Percentiles rank a stretch among this genome's conserved stretches.
Conservation (phyloP, 169 alveolate species). For the Sarcocystis neurona region DNA sequence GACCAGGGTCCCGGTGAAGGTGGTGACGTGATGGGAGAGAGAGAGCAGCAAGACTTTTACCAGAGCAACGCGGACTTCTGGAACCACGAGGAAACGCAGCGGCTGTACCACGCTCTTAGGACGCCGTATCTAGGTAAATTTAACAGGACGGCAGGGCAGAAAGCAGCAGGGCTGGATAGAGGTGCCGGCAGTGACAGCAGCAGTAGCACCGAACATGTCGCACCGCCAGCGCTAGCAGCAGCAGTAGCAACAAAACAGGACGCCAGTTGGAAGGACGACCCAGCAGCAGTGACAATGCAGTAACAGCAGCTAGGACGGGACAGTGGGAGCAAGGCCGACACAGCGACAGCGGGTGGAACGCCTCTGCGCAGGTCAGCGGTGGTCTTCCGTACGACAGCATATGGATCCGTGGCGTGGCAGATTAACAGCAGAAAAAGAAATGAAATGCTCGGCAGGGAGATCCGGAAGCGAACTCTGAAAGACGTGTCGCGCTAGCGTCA, state of each 20-base stretch:
- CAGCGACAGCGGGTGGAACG: background rate
- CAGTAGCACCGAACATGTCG: background rate
- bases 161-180: too few relatives aligned
- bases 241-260: background rate
- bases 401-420: background rate
- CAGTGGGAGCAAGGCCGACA: background rate
- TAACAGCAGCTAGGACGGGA: background rate
- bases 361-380: background rate
- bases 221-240: constrained; percentile 26
- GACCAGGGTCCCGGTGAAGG: too few relatives aligned
- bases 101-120: constrained; percentile 60
- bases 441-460: too few relatives aligned
- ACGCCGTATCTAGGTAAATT: constrained; percentile 54
- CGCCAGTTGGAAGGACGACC: background rate
- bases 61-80: constrained; percentile 51
- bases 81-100: constrained; percentile 61
- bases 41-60: too few relatives aligned
- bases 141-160: too few relatives aligned
- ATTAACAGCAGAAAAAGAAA: background rate
- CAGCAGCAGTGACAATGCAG: background rate
- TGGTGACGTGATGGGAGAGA: too few relatives aligned
- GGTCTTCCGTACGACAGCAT: background rate
- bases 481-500: too few relatives aligned
- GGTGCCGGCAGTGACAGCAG: background rate
- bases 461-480: too few relatives aligned